Evolutionary conservation across 2,329 filamentous ascomycete species (phyloP).

Genomic region (Parastagonospora avenae): DNA sequence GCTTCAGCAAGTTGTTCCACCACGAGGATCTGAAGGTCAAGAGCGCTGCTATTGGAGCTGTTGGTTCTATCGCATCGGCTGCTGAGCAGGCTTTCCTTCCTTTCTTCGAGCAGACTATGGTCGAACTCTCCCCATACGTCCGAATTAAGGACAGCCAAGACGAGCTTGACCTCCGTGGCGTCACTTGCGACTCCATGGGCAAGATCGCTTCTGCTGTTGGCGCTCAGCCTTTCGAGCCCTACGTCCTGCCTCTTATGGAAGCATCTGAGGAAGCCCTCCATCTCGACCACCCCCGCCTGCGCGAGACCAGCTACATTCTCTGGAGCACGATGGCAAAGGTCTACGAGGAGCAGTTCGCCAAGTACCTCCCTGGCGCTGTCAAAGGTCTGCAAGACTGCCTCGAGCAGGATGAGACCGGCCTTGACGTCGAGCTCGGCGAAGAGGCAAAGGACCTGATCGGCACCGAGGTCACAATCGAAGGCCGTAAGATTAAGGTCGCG

Average conservation of each 20-base stretch:
- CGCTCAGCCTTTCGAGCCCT: slow-evolving; percentile 83
- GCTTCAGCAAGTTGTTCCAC: slow-evolving; percentile 81
- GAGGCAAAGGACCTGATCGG: slow-evolving; percentile 75
- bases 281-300: slow-evolving; percentile 86
- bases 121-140: slow-evolving; percentile 82
- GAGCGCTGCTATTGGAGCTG: slow-evolving; percentile 83
- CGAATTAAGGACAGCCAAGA: slow-evolving; percentile 87
- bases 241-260: slow-evolving; percentile 87
- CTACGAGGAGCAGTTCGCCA: slow-evolving; percentile 81
- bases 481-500: slow-evolving; percentile 83
- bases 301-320: slow-evolving; percentile 95
- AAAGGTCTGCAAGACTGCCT: slow-evolving; percentile 83
- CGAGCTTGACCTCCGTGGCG: slow-evolving; percentile 85
- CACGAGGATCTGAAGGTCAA: slow-evolving; percentile 90
- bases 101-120: slow-evolving; percentile 92
- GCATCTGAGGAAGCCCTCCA: slow-evolving; percentile 89
- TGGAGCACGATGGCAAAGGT: slow-evolving; percentile 96
- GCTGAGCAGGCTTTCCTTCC: slow-evolving; percentile 82
- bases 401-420: slow-evolving; percentile 83
- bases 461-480: slow-evolving; percentile 76
- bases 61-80: slow-evolving; percentile 88
- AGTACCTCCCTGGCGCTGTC: slow-evolving; percentile 78
- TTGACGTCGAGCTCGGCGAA: slow-evolving; percentile 76
- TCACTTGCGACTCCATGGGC: slow-evolving; percentile 90
- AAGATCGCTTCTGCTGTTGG: slow-evolving; percentile 91